A percentile compares a stretch with the other conserved stretches of the same genome.
Evolutionary conservation across 2,329 filamentous ascomycete genomes (phyloP).

Genomic region (Cladosporium cucumerinum): DNA sequence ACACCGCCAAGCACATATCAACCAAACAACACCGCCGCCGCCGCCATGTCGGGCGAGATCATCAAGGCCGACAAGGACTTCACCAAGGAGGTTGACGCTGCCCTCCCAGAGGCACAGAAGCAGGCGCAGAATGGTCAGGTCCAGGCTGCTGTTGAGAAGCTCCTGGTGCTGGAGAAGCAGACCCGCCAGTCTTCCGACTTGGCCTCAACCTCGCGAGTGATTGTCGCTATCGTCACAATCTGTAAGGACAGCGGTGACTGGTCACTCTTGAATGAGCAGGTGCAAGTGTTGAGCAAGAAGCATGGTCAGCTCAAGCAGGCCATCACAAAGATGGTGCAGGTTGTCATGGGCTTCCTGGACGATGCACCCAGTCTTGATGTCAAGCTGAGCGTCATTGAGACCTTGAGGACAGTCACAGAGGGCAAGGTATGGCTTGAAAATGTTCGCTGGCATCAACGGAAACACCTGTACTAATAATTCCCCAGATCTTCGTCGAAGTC

Average conservation of each 20-base stretch:
- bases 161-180: conserved; percentile 89
- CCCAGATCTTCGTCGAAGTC: conserved; percentile 95
- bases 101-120: conserved; percentile 85
- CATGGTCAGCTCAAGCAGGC: conserved; percentile 99
- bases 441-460: neutral
- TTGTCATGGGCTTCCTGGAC: conserved; percentile 87
- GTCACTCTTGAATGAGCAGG: conserved; percentile 94
- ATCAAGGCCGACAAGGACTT: conserved; percentile 98
- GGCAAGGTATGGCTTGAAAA: conserved; percentile 65
- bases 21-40: no score
- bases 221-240: conserved; percentile 86
- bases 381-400: conserved; percentile 92
- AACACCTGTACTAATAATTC: neutral
- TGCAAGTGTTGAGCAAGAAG: conserved; percentile 95
- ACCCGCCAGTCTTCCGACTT: conserved; percentile 96
- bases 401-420: conserved; percentile 91
- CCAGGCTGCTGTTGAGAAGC: conserved; percentile 87
- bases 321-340: conserved; percentile 98
- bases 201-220: conserved; percentile 83
- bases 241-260: conserved; percentile 92
- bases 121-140: conserved; percentile 68
- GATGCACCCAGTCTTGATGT: conserved; percentile 79
- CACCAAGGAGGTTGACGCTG: conserved; percentile 89
- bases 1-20: no score
- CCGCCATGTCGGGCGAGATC: conserved; percentile 68